A percentile compares a stretch with the other conserved stretches of the same genome.
Conservation (phyloP, 176 grass and related monocot genomes). For the Bolboschoenus planiculmis region DNA sequence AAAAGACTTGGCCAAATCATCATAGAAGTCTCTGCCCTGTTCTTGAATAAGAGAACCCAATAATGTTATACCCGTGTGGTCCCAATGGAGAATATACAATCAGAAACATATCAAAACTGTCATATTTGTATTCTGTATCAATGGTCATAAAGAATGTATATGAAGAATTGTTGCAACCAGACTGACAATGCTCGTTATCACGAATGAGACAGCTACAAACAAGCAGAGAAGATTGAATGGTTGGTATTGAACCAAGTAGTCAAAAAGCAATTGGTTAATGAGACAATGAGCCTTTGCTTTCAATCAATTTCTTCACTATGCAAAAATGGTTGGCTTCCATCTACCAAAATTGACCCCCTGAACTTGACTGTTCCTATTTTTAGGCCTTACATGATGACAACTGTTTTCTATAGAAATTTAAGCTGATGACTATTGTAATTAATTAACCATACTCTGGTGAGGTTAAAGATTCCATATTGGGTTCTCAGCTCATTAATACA, state of each 20-base stretch:
- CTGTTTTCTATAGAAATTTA: background rate
- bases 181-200: background rate
- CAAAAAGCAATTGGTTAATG: background rate
- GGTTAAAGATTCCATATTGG: background rate
- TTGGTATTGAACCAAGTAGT: background rate
- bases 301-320: background rate
- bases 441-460: too few species aligned
- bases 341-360: background rate
- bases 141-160: background rate
- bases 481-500: background rate
- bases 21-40: background rate
- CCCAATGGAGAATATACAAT: background rate
- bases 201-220: background rate
- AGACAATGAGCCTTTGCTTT: background rate
- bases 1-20: background rate
- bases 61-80: background rate
- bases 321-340: background rate
- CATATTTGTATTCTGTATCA: background rate
- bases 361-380: background rate
- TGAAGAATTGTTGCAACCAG: background rate
- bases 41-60: background rate
- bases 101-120: background rate
- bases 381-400: background rate
- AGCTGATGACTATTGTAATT: background rate
- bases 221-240: background rate